phyloP scores from a whole-genome alignment of 2,329 filamentous ascomycete genomes.

The Nemania serpens region DNA sequence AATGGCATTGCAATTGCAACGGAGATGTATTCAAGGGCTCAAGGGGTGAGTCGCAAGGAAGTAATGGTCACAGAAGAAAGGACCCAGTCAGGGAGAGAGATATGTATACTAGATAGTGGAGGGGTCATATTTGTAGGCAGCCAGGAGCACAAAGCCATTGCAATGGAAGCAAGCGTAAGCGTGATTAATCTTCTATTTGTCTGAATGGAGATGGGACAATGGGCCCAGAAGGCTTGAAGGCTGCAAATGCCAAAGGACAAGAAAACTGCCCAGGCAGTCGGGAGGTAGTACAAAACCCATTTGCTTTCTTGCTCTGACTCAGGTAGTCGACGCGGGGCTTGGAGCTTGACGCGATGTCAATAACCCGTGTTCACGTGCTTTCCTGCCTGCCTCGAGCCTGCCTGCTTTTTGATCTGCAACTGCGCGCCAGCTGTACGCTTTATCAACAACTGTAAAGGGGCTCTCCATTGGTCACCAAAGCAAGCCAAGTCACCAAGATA shows the following conservation, averaged over 20 bases:
- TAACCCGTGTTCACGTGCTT: conserved; percentile 38
- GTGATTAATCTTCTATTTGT: not conserved
- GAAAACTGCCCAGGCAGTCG: too few relatives aligned
- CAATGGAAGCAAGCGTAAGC: not conserved
- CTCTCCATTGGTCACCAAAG: too few relatives aligned
- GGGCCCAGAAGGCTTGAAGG: not conserved
- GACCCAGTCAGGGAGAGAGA: not conserved
- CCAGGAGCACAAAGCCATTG: conserved; percentile 16
- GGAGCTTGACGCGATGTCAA: conserved; percentile 29
- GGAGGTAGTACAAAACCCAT: too few relatives aligned
- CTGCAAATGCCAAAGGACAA: not conserved
- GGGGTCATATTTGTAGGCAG: conserved; percentile 24
- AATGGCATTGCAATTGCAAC: conserved; percentile 52
- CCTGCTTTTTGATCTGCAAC: too few relatives aligned
- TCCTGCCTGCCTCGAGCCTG: not conserved
- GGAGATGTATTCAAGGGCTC: not conserved
- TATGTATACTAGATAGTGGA: conserved; percentile 1
- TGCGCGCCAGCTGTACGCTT: too few relatives aligned
- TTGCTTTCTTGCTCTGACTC: too few relatives aligned
- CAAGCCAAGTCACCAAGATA: too few relatives aligned
- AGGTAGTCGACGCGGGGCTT: too few relatives aligned
- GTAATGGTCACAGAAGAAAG: not conserved
- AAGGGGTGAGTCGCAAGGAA: conserved; percentile 3
- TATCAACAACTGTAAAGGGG: too few relatives aligned
- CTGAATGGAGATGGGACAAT: not conserved